These are phyloP conservation scores for Starmerella stellata DNA, from an alignment of 805 yeast species.

Conservation along the genomic window DNA sequence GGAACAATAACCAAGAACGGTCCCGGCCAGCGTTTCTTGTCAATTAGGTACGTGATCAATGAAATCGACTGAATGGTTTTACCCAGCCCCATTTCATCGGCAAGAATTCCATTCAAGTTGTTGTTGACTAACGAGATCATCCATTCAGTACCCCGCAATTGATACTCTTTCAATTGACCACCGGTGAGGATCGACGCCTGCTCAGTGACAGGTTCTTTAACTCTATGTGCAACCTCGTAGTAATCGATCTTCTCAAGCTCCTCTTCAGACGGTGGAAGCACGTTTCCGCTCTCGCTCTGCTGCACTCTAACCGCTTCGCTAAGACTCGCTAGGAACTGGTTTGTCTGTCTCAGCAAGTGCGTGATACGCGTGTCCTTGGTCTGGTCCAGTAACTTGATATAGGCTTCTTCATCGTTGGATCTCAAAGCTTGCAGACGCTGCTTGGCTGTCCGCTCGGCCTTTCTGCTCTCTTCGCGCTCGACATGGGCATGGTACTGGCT, in stretches of 20 bases:
- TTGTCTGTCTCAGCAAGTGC: conserved; percentile 78
- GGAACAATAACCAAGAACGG: conserved; percentile 92
- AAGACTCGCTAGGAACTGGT: conserved; percentile 72
- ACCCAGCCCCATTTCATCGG: conserved; percentile 98
- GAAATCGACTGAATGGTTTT: conserved; percentile 92
- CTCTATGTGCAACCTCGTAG: conserved; percentile 78
- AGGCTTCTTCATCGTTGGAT: conserved; percentile 94
- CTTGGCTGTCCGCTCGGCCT: conserved; percentile 84
- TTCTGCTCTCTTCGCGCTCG: conserved; percentile 77
- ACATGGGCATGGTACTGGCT: conserved; percentile 48
- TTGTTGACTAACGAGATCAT: conserved; percentile 91
- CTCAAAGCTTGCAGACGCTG: conserved; percentile 95
- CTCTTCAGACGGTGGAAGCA: conserved; percentile 16
- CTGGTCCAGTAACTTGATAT: conserved; percentile 82
- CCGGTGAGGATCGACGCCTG: conserved; percentile 81
- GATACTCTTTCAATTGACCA: conserved; percentile 84
- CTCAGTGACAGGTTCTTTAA: conserved; percentile 56
- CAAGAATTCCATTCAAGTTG: conserved; percentile 85
- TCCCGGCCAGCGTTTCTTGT: conserved; percentile 54
- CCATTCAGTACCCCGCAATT: conserved; percentile 89
- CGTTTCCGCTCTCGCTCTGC: conserved; percentile 29
- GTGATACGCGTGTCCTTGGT: conserved; percentile 97
- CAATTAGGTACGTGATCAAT: conserved; percentile 64
- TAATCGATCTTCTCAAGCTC: conserved; percentile 50
- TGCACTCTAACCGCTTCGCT: conserved; percentile 82